These are phyloP conservation scores for Yamadazyma buinensis DNA, from an alignment of 1,139 yeast species.

Conservation along the genomic window DNA sequence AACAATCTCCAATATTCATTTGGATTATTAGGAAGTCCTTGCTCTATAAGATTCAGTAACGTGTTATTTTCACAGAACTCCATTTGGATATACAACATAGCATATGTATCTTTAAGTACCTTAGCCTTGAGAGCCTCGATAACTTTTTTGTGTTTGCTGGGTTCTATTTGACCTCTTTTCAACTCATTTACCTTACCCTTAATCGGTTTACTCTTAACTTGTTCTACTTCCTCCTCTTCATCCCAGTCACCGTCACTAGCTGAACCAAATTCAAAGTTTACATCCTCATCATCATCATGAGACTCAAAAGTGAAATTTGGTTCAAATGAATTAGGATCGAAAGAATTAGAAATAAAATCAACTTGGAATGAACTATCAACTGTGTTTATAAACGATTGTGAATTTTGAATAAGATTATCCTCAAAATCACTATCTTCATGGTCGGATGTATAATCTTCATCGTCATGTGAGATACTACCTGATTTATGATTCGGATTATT, in stretches of 20 bases:
- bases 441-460: conserved; percentile 15
- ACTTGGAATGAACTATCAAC: conserved; percentile 41
- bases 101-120: conserved; percentile 15
- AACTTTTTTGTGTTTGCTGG: too few relatives aligned
- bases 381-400: conserved; percentile 28
- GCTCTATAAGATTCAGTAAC: conserved; percentile 73
- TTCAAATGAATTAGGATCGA: conserved; percentile 57
- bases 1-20: conserved; percentile 88
- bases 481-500: not conserved
- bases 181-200: not conserved
- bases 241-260: conserved; percentile 11
- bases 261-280: conserved; percentile 28
- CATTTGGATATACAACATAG: conserved; percentile 85
- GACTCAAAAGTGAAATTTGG: conserved; percentile 60
- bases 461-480: not conserved
- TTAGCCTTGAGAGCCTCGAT: not conserved
- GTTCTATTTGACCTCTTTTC: not conserved
- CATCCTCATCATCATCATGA: conserved; percentile 23
- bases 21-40: conserved; percentile 67
- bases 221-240: not conserved
- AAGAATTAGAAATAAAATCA: conserved; percentile 68
- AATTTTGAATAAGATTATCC: conserved; percentile 17
- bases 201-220: conserved; percentile 5
- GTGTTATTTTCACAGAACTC: conserved; percentile 97
- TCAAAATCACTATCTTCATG: conserved; percentile 18